phyloP scores from a whole-genome alignment of 2,329 filamentous ascomycete species.

The Metarhizium album region DNA sequence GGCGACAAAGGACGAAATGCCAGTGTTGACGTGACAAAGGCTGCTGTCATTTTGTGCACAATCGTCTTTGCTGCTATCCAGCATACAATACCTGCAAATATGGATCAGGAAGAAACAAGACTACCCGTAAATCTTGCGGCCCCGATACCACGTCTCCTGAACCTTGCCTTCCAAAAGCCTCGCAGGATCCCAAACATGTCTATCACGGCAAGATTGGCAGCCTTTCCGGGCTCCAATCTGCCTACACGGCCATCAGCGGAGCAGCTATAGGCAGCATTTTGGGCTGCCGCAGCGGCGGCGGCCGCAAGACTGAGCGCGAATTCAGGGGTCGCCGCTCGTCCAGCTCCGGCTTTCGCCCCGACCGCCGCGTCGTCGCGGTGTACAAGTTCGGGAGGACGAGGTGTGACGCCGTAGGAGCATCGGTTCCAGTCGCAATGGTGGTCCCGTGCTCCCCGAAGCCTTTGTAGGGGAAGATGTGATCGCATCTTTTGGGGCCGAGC shows the following conservation, averaged over 20 bases:
- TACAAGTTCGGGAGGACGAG: slow-evolving; percentile 42
- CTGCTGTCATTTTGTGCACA: too few species aligned
- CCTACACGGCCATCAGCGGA: slow-evolving; percentile 39
- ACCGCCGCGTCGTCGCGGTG: slow-evolving; percentile 42
- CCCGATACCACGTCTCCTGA: slow-evolving; percentile 42
- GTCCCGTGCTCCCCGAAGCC: slow-evolving; percentile 46
- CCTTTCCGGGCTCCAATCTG: slow-evolving; percentile 36
- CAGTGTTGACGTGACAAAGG: too few species aligned
- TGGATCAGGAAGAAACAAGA: not conserved
- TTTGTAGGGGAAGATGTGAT: slow-evolving; percentile 49
- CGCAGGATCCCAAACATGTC: slow-evolving; percentile 36
- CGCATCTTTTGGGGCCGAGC: slow-evolving; percentile 39
- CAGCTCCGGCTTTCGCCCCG: slow-evolving; percentile 34
- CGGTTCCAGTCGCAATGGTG: slow-evolving; percentile 41
- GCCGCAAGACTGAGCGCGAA: slow-evolving; percentile 40
- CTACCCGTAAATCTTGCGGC: slow-evolving; percentile 25
- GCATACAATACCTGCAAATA: too few species aligned
- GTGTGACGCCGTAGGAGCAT: slow-evolving; percentile 46
- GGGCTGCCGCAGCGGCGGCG: slow-evolving; percentile 38
- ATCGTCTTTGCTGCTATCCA: too few species aligned
- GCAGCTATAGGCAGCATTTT: slow-evolving; percentile 41
- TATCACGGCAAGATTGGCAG: slow-evolving; percentile 41
- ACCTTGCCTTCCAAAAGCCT: slow-evolving; percentile 35
- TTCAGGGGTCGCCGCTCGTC: slow-evolving; percentile 36
- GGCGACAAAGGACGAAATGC: too few species aligned